Evolutionary conservation across 306 rosid genomes (phyloP), one percentile per base, ranked within the genome.

Genomic region (Dryas octopetala): DNA sequence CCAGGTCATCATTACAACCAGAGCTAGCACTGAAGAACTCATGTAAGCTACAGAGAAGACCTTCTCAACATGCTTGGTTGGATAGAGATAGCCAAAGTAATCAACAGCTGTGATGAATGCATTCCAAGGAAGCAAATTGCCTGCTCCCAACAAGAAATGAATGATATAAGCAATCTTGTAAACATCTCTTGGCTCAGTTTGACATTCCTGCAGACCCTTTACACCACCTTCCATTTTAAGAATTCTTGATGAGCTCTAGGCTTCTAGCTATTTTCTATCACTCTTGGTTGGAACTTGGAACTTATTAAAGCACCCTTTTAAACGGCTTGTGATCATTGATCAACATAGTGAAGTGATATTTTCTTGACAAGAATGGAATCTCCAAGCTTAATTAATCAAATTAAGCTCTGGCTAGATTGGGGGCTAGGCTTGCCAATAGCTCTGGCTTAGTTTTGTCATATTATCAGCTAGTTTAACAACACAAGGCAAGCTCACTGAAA

Each of bases 81-180:
- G 96, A 58, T 92, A 96, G 57, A 91, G 95, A 75, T 82, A 82
- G 53, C 91, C 78, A 46, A 96, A 96, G 81, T 96, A 96, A 77
- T 96, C 99, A 19, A 89, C 92, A 11, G 96, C 99, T 4, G 98
- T 96, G 90, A 96, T 92, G 13, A 89, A 83, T 51, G 96, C 99
- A 84, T 96, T 96, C 99, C 99, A 96, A 8, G 99, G 99, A 40
- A 96, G 92, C 73, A 96, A 80, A 88, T 89, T 89, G 19, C 98
- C 98, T 10, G 90, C 93, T 44, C 98, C 99, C 12, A 96, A 92
- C 76, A 90, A 71, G 96, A 96, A 96, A 74, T 92, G 92, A 77
- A 92, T 89, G 45, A 88, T 64, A 90, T 96, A 96, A 50, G 97
- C 96, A 51, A 90, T 74, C 70, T 85, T 74, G 83, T 76, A 83